Percentiles rank a stretch among this genome's conserved stretches.
phyloP scores from a whole-genome alignment of 306 rosid genomes.

The Quercus dentata region DNA sequence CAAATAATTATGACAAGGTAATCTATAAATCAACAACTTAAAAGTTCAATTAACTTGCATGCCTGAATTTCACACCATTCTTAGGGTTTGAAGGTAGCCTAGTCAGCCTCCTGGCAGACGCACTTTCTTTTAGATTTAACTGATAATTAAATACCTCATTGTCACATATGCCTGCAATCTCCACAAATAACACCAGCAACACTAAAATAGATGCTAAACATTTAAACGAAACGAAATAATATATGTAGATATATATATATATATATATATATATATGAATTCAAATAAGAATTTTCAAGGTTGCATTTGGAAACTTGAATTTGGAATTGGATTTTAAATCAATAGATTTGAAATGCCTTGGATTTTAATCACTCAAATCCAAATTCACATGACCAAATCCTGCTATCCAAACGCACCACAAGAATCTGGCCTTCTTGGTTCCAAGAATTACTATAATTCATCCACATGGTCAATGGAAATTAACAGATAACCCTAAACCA shows the following conservation, averaged over 20 bases:
- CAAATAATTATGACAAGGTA: neutral
- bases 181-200: slow-evolving; percentile 16
- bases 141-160: slow-evolving; percentile 43
- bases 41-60: slow-evolving; percentile 15
- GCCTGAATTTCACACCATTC: slow-evolving; percentile 88
- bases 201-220: neutral
- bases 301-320: too few relatives aligned
- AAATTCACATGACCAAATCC: too few relatives aligned
- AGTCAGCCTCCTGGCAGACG: slow-evolving; percentile 45
- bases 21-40: neutral
- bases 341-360: too few relatives aligned
- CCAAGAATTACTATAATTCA: neutral
- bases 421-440: neutral
- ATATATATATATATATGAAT: neutral
- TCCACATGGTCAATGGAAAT: neutral
- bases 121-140: slow-evolving; percentile 54
- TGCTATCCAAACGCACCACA: too few relatives aligned
- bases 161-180: slow-evolving; percentile 58
- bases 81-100: slow-evolving; percentile 55
- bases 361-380: too few relatives aligned
- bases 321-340: too few relatives aligned
- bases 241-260: neutral
- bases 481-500: neutral
- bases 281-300: neutral
- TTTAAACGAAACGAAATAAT: neutral